Evolutionary conservation across 257 asterid genomes (phyloP).

Genomic region (Ehretia macrophylla): DNA sequence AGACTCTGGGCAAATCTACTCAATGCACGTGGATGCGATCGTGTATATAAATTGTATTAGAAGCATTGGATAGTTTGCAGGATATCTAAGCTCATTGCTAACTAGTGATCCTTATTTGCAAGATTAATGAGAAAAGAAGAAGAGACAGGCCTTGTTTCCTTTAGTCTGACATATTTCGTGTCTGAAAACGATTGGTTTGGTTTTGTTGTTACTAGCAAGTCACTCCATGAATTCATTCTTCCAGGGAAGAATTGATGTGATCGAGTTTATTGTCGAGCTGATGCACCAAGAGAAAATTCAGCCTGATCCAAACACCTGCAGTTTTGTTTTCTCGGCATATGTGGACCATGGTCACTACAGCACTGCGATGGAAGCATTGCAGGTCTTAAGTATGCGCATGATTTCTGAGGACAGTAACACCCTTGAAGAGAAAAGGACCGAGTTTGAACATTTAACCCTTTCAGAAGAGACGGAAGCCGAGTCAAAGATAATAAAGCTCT

Average conservation of each 20-base stretch:
- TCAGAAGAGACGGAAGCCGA: constrained; percentile 47
- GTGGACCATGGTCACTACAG: constrained; percentile 39
- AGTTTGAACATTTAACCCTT: constrained; percentile 49
- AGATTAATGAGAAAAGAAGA: too few species aligned
- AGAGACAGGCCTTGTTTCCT: too few species aligned
- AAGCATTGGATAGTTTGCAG: too few species aligned
- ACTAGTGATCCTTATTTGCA: neutral
- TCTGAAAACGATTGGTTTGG: neutral
- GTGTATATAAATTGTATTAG: too few species aligned
- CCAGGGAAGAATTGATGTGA: constrained; percentile 71
- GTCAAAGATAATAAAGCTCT: constrained; percentile 39
- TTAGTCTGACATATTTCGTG: too few species aligned
- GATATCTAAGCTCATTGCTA: too few species aligned
- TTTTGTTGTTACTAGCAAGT: neutral
- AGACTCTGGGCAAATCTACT: too few species aligned
- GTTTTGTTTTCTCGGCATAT: constrained; percentile 63
- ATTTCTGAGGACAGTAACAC: constrained; percentile 43
- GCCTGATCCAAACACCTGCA: constrained; percentile 80
- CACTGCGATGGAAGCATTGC: constrained; percentile 89
- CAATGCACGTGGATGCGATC: too few species aligned
- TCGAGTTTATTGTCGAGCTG: constrained; percentile 67
- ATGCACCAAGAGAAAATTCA: constrained; percentile 66
- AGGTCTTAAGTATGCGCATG: constrained; percentile 77
- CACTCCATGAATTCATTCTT: constrained; percentile 11
- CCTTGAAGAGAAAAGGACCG: constrained; percentile 39